These are phyloP conservation scores for Mycena sp. DNA, from an alignment of 1,284 basidiomycete species.

Conservation along the genomic window DNA sequence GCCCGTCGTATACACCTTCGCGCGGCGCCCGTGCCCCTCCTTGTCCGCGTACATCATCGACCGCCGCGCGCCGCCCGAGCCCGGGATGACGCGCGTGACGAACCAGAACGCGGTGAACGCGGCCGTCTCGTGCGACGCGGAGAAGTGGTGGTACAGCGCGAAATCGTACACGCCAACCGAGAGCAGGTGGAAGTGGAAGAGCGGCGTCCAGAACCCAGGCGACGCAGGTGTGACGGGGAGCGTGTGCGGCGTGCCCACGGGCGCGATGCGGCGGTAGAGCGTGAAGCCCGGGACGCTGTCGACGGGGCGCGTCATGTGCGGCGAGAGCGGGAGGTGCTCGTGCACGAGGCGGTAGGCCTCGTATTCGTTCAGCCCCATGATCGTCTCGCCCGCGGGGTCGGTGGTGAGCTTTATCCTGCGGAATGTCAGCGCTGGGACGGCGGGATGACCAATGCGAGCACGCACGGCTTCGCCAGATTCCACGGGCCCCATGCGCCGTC, in stretches of 20 bases:
- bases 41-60: slow-evolving; percentile 32
- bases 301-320: slow-evolving; percentile 11
- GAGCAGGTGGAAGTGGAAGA: slow-evolving; percentile 27
- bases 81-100: slow-evolving; percentile 24
- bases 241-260: slow-evolving; percentile 23
- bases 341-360: slow-evolving; percentile 25
- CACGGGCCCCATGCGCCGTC: slow-evolving; percentile 27
- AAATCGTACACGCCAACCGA: slow-evolving; percentile 21
- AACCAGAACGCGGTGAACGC: slow-evolving; percentile 31
- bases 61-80: slow-evolving; percentile 20
- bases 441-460: neutral
- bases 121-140: slow-evolving; percentile 21
- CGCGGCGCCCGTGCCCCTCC: slow-evolving; percentile 17
- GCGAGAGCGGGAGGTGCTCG: slow-evolving; percentile 24
- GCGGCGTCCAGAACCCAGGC: slow-evolving; percentile 28
- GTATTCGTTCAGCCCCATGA: slow-evolving; percentile 26
- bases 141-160: slow-evolving; percentile 29
- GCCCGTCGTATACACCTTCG: slow-evolving; percentile 31
- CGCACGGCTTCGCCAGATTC: slow-evolving; percentile 21
- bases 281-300: slow-evolving; percentile 26
- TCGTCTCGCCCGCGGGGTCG: slow-evolving; percentile 21
- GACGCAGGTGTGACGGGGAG: slow-evolving; percentile 25
- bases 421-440: neutral
- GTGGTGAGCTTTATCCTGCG: slow-evolving; percentile 27
- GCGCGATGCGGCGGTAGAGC: slow-evolving; percentile 24